Conservation (phyloP, 768 basidiomycete species). For the Tulasnella sp. region DNA sequence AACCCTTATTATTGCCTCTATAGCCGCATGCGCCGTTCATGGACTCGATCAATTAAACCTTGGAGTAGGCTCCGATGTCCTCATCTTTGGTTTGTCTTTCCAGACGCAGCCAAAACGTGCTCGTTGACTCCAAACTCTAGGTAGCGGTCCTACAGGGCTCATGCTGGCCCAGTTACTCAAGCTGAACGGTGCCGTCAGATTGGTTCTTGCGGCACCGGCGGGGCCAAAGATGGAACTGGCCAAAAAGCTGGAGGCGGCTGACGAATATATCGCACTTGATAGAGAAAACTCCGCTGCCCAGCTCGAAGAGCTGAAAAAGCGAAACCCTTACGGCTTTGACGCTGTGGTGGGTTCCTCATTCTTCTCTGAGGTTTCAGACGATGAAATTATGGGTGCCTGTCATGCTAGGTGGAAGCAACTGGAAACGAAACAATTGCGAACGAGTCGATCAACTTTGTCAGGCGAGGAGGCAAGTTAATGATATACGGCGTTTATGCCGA, state of each 20-base stretch:
- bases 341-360: slow-evolving; percentile 44
- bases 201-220: slow-evolving; percentile 69
- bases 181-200: slow-evolving; percentile 70
- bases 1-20: background rate
- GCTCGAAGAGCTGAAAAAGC: slow-evolving; percentile 71
- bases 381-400: background rate
- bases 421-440: slow-evolving; percentile 84
- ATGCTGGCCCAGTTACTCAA: slow-evolving; percentile 83
- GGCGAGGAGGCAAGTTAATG: slow-evolving; percentile 76
- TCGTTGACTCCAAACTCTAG: background rate
- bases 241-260: slow-evolving; percentile 64
- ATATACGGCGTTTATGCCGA: slow-evolving; percentile 89
- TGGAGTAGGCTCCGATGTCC: slow-evolving; percentile 73
- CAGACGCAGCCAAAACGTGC: background rate
- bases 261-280: slow-evolving; percentile 83
- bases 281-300: slow-evolving; percentile 63
- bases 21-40: slow-evolving; percentile 84
- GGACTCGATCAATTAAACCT: slow-evolving; percentile 82
- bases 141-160: slow-evolving; percentile 45
- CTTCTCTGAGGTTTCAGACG: background rate
- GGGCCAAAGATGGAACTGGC: slow-evolving; percentile 88
- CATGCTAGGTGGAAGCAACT: slow-evolving; percentile 49
- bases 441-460: slow-evolving; percentile 81
- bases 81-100: slow-evolving; percentile 36
- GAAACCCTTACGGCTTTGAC: slow-evolving; percentile 83